Evolutionary conservation across 148 eudicot species (phyloP).

Genomic region (Vaccinium darrowii): DNA sequence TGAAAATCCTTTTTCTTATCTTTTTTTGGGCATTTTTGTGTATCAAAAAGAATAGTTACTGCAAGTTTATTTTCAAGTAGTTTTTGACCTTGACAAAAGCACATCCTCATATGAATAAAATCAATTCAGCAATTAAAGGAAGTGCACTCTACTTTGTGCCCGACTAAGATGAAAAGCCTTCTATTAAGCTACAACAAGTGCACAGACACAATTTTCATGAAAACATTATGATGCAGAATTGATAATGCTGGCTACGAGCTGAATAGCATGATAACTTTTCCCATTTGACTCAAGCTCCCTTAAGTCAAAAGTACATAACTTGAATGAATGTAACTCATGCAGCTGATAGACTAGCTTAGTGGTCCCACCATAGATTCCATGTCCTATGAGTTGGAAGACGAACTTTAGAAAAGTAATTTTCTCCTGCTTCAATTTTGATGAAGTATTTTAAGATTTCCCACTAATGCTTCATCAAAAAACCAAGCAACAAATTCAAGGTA

Average conservation of each 20-base stretch:
- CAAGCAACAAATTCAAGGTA: conserved; percentile 8
- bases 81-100: neutral
- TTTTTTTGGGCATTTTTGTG: no score
- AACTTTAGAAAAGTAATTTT: neutral
- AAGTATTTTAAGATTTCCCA: neutral
- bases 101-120: neutral
- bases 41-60: neutral
- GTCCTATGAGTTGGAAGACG: neutral
- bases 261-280: neutral
- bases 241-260: neutral
- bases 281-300: neutral
- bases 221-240: neutral
- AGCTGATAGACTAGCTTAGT: neutral
- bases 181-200: neutral
- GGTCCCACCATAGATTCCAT: neutral
- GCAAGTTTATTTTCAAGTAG: neutral
- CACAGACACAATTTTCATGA: neutral
- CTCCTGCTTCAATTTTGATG: neutral
- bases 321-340: neutral
- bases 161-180: neutral
- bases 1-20: no score
- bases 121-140: neutral
- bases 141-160: neutral
- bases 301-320: neutral
- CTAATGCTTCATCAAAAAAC: neutral